Evolutionary conservation across 495 filamentous ascomycete species (phyloP), one percentile per base, ranked within the genome.

Genomic region (Trichoderma orchidacearum): DNA sequence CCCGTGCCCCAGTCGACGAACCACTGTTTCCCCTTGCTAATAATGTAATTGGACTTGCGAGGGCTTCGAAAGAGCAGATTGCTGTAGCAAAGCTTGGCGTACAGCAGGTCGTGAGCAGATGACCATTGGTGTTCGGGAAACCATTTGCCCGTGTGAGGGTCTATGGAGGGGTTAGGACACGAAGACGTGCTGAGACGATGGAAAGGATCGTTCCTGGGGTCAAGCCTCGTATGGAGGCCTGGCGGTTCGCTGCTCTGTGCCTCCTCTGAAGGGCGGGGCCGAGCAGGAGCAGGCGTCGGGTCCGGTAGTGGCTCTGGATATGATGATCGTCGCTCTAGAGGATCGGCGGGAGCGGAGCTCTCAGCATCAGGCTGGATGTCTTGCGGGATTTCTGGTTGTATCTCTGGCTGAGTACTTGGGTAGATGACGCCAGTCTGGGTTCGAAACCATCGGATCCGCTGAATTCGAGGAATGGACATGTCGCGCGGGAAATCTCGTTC

Each of bases 401-500:
- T 48, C 15, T 48, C 41, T 1, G 41, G 41, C 21, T 48, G 41
- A 31, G 50, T 64, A 52, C 55, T 62, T 59, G 61, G 57, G 48
- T 65, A 61, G 21, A 48, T 17, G 66, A 54, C 63, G 57, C 52
- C 66, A 60, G 18, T 65, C 60, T 27, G 65, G 65, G 13, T 68
- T 34, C 35, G 35, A 54, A 29, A 45, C 62, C 67, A 70, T 28
- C 66, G 66, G 51, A 70, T 68, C 56, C 72, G 62, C 52, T 71
- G 70, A n/a, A 73, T 64, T 0, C 72, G 64, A 11, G 74, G 70
- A 36, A 74, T 68, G 65, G 79, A 83, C 58, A 76, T 73, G 57
- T 78, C 78, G 8, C 75, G 64, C 0, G 81, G 81, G 36, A 81
- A 71, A 64, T 76, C 65, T 75, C 74, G 30, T 80, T 87, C 68